A percentile compares a stretch with the other conserved stretches of the same genome.
phyloP scores from a whole-genome alignment of 2,329 filamentous ascomycete genomes.

The Cercospora zeae-maydis region DNA sequence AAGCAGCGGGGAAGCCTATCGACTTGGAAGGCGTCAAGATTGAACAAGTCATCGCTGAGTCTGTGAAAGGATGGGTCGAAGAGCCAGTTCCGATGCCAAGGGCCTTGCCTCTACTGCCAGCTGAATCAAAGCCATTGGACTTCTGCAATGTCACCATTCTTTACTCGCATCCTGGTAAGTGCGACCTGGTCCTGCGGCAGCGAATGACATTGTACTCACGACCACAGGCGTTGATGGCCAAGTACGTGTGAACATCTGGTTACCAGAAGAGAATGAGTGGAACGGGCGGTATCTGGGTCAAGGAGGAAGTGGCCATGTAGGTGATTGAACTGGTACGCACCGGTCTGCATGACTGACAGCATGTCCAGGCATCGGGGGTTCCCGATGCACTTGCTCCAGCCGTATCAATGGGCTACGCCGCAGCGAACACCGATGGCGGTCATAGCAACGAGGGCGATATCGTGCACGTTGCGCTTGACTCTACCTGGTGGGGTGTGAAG shows the following conservation, averaged over 20 bases:
- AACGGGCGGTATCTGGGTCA: slow-evolving; percentile 39
- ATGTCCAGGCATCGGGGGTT: slow-evolving; percentile 27
- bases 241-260: slow-evolving; percentile 33
- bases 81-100: slow-evolving; percentile 10
- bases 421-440: slow-evolving; percentile 30
- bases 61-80: slow-evolving; percentile 16
- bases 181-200: too few species aligned
- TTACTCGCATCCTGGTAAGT: slow-evolving; percentile 37
- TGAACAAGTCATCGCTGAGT: slow-evolving; percentile 1
- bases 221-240: slow-evolving; percentile 29
- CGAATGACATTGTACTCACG: neutral
- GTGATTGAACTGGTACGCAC: neutral
- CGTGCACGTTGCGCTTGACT: slow-evolving; percentile 12
- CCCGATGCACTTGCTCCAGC: slow-evolving; percentile 14
- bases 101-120: slow-evolving; percentile 12
- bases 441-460: slow-evolving; percentile 15
- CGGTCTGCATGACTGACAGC: neutral
- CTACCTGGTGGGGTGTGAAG: slow-evolving; percentile 27
- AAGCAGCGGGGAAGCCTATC: neutral
- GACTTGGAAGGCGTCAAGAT: slow-evolving; percentile 2
- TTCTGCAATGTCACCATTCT: slow-evolving; percentile 39
- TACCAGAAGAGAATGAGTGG: slow-evolving; percentile 29
- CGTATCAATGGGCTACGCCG: slow-evolving; percentile 29
- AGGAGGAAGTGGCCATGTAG: slow-evolving; percentile 41
- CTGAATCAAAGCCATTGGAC: slow-evolving; percentile 13